Evolutionary conservation across 371 early-diverging fungal genomes (phyloP).

Genomic region (Mucor plumbeus): DNA sequence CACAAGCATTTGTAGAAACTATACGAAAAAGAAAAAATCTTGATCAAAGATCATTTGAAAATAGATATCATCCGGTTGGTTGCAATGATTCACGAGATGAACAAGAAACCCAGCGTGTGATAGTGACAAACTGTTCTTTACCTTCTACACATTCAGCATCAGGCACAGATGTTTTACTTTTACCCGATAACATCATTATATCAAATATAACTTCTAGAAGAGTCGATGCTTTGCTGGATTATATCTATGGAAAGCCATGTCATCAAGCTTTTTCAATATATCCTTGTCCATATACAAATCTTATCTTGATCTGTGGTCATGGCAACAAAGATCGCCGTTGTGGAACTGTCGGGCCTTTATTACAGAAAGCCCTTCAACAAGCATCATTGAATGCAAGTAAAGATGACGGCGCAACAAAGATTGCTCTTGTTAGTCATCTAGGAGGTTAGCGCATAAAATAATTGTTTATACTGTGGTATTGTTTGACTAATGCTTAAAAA

Average conservation of each 20-base stretch:
- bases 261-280: slow-evolving; percentile 28
- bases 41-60: slow-evolving; percentile 17
- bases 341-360: slow-evolving; percentile 47
- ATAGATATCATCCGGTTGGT: slow-evolving; percentile 28
- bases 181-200: slow-evolving; percentile 48
- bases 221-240: slow-evolving; percentile 34
- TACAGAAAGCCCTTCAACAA: slow-evolving; percentile 30
- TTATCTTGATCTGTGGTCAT: slow-evolving; percentile 46
- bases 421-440: slow-evolving; percentile 44
- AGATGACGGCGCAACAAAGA: slow-evolving; percentile 14
- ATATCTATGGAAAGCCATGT: slow-evolving; percentile 38
- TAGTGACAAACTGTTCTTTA: slow-evolving; percentile 39
- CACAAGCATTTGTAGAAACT: slow-evolving; percentile 29
- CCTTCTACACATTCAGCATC: slow-evolving; percentile 30
- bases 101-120: slow-evolving; percentile 26
- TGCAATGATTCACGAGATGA: neutral
- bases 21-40: slow-evolving; percentile 25
- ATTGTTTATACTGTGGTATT: neutral
- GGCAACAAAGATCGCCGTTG: slow-evolving; percentile 43
- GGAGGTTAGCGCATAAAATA: slow-evolving; percentile 30
- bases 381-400: slow-evolving; percentile 16
- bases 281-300: slow-evolving; percentile 31
- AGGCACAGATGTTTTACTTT: slow-evolving; percentile 34
- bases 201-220: slow-evolving; percentile 41
- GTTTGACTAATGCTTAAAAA: neutral